phyloP scores from a whole-genome alignment of 1,284 basidiomycete genomes.

The Psilocybe mexicana region DNA sequence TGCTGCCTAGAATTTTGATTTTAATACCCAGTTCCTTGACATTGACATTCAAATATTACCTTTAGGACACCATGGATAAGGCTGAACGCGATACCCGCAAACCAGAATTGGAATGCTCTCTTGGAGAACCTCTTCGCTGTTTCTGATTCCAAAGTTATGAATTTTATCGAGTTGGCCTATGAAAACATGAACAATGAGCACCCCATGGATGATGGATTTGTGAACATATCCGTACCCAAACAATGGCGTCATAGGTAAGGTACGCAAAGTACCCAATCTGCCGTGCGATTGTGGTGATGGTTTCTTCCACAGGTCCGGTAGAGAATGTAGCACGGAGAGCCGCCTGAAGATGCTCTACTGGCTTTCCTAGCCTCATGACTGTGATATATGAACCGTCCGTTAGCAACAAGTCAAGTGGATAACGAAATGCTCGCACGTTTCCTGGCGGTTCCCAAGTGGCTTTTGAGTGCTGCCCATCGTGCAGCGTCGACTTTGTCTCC shows the following conservation, averaged over 20 bases:
- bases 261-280: constrained; percentile 94
- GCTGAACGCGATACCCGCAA: constrained; percentile 84
- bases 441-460: constrained; percentile 74
- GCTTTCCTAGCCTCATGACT: constrained; percentile 95
- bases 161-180: constrained; percentile 70
- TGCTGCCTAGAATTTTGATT: constrained; percentile 42
- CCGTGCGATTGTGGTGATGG: constrained; percentile 78
- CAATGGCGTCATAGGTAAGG: constrained; percentile 77
- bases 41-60: constrained; percentile 35
- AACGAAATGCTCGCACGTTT: constrained; percentile 61
- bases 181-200: constrained; percentile 6
- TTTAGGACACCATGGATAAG: constrained; percentile 70
- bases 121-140: constrained; percentile 69
- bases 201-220: neutral
- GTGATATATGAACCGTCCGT: neutral
- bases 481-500: constrained; percentile 68
- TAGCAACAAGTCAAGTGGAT: neutral
- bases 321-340: constrained; percentile 78
- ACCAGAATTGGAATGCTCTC: constrained; percentile 87
- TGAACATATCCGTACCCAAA: constrained; percentile 68
- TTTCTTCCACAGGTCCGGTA: constrained; percentile 66
- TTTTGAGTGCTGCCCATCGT: constrained; percentile 80
- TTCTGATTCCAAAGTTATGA: constrained; percentile 65
- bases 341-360: constrained; percentile 92
- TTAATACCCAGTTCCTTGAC: neutral